Conservation (phyloP, 2,329 filamentous ascomycete genomes). For the Leptographium radiaticola region DNA sequence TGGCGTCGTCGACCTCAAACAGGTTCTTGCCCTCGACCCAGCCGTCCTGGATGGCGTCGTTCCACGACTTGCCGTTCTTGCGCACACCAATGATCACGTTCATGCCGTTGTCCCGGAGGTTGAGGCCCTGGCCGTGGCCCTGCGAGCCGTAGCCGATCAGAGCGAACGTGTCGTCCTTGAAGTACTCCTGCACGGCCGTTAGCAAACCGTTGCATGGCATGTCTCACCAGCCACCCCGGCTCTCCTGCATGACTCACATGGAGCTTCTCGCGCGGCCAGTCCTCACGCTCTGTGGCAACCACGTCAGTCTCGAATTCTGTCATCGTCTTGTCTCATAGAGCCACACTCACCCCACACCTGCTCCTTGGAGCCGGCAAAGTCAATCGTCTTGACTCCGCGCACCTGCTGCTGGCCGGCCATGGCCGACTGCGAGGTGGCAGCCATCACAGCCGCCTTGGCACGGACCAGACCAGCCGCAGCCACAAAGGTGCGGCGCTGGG, state of each 20-base stretch:
- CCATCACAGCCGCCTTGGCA: slow-evolving; percentile 37
- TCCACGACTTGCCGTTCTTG: slow-evolving; percentile 97
- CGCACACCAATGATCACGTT: slow-evolving; percentile 98
- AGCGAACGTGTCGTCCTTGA: slow-evolving; percentile 98
- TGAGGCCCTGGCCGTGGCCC: slow-evolving; percentile 97
- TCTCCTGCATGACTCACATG: slow-evolving; percentile 46
- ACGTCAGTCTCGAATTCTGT: neutral
- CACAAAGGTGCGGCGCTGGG: slow-evolving; percentile 50
- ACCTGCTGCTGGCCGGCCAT: slow-evolving; percentile 42
- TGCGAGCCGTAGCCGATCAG: slow-evolving; percentile 97
- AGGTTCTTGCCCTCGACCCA: slow-evolving; percentile 98
- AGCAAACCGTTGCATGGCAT: no score
- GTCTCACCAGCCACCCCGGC: neutral
- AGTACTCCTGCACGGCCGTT: slow-evolving; percentile 61
- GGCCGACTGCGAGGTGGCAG: slow-evolving; percentile 10
- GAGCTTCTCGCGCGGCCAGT: slow-evolving; percentile 98
- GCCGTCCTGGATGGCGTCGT: slow-evolving; percentile 91
- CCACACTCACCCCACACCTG: slow-evolving; percentile 66
- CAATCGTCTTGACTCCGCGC: slow-evolving; percentile 94
- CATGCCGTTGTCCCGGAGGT: slow-evolving; percentile 98
- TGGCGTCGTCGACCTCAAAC: slow-evolving; percentile 96
- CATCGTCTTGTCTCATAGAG: neutral
- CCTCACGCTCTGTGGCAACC: slow-evolving; percentile 62
- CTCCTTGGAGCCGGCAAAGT: slow-evolving; percentile 95
- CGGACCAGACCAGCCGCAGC: slow-evolving; percentile 44